Evolutionary conservation across 2,329 filamentous ascomycete genomes (phyloP).

Genomic region (Elsinoe australis): DNA sequence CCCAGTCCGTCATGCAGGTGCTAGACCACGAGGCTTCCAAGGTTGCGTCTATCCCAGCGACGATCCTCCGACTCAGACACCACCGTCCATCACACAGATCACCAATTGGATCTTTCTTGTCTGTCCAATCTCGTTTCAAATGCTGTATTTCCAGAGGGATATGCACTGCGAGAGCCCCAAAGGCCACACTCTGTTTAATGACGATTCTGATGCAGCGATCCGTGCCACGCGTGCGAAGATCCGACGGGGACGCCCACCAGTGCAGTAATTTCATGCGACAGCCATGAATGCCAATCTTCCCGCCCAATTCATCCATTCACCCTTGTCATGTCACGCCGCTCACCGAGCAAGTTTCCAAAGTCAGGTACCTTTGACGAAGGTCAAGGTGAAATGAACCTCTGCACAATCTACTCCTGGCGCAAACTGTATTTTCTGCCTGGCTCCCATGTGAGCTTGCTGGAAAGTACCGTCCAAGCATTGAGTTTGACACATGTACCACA

Average conservation of each 20-base stretch:
- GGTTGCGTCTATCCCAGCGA: slow-evolving; percentile 11
- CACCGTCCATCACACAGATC: not conserved
- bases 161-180: not conserved
- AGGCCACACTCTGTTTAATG: slow-evolving; percentile 10
- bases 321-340: too few species aligned
- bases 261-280: too few species aligned
- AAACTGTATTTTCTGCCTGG: too few species aligned
- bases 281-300: too few species aligned
- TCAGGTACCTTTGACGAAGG: too few species aligned
- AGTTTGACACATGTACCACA: slow-evolving; percentile 11
- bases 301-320: too few species aligned
- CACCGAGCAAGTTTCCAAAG: not conserved
- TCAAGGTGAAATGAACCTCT: not conserved
- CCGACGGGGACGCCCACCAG: too few species aligned
- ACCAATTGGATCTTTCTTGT: slow-evolving; percentile 3
- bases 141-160: too few species aligned
- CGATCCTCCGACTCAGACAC: not conserved
- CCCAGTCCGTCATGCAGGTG: too few species aligned
- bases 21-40: not conserved
- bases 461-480: slow-evolving; percentile 4
- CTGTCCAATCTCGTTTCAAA: too few species aligned
- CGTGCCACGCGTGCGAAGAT: not conserved
- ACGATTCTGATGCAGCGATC: slow-evolving; percentile 10
- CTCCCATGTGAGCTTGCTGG: not conserved
- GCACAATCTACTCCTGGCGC: slow-evolving; percentile 9